Evolutionary conservation across 768 basidiomycete species (phyloP).

Genomic region (Tremella fuciformis): DNA sequence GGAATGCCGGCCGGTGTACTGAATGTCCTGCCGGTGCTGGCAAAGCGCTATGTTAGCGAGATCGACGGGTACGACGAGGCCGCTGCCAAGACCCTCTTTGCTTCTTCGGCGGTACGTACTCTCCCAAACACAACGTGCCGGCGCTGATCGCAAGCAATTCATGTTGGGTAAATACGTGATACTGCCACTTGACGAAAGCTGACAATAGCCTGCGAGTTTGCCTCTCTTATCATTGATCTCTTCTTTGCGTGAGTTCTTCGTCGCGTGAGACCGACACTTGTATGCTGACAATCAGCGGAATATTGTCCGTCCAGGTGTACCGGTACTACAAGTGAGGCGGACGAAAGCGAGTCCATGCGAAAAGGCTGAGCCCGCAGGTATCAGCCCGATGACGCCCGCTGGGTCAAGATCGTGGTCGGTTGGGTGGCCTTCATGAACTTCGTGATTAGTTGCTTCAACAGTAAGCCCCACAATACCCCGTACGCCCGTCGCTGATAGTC

Average conservation of each 20-base stretch:
- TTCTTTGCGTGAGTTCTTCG: conserved; percentile 18
- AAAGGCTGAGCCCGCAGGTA: conserved; percentile 12
- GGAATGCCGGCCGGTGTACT: too few relatives aligned
- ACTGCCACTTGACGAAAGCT: too few relatives aligned
- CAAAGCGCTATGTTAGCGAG: not conserved
- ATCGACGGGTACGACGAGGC: conserved; percentile 22
- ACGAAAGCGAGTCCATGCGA: not conserved
- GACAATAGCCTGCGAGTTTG: conserved; percentile 24
- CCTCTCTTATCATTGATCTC: conserved; percentile 27
- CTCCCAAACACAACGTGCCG: not conserved
- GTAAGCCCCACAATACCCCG: not conserved
- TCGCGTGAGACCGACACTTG: not conserved
- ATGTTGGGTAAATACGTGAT: too few relatives aligned
- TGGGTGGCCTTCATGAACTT: conserved; percentile 18
- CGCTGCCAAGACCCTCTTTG: conserved; percentile 16
- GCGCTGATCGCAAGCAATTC: too few relatives aligned
- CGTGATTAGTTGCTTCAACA: conserved; percentile 15
- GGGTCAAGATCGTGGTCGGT: conserved; percentile 22
- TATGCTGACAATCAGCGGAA: not conserved
- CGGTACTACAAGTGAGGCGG: conserved; percentile 23
- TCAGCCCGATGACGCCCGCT: conserved; percentile 21
- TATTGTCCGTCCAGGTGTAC: conserved; percentile 21
- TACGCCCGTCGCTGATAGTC: not conserved
- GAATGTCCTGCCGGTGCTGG: too few relatives aligned
- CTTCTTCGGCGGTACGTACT: conserved; percentile 19